phyloP scores from a whole-genome alignment of 2,329 filamentous ascomycete genomes.

The Emericellopsis cladophorae region DNA sequence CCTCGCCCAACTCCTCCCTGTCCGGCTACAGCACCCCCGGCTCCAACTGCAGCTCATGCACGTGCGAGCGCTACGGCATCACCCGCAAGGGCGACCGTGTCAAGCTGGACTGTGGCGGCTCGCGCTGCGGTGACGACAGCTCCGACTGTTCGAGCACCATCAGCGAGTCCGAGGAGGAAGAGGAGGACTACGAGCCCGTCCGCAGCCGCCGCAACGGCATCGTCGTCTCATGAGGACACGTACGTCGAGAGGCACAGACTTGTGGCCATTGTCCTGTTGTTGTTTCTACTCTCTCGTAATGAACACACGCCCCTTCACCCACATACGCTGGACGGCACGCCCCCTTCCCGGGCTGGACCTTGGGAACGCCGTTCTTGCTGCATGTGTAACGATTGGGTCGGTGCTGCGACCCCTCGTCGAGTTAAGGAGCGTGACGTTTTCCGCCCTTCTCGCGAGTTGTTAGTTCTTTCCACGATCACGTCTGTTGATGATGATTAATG shows the following conservation, averaged over 20 bases:
- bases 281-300: conserved; percentile 1
- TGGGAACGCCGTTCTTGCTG: conserved; percentile 9
- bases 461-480: too few species aligned
- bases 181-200: conserved; percentile 14
- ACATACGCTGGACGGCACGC: conserved; percentile 17
- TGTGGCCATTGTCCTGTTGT: not conserved
- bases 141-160: conserved; percentile 57
- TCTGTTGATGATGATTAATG: conserved; percentile 9
- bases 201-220: conserved; percentile 50
- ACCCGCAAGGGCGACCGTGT: conserved; percentile 85
- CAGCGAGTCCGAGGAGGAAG: conserved; percentile 46
- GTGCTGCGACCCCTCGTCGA: conserved; percentile 37
- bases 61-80: conserved; percentile 93
- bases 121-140: conserved; percentile 65
- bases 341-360: conserved; percentile 27
- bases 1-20: conserved; percentile 58
- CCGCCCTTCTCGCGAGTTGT: too few species aligned
- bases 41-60: conserved; percentile 70
- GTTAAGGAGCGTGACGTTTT: conserved; percentile 5
- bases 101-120: conserved; percentile 90
- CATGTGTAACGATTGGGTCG: conserved; percentile 31
- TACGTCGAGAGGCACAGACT: too few species aligned
- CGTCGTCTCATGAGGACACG: conserved; percentile 31
- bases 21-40: conserved; percentile 69
- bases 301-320: not conserved